Conservation (phyloP, 768 basidiomycete genomes). For the Tulasnella sp. region DNA sequence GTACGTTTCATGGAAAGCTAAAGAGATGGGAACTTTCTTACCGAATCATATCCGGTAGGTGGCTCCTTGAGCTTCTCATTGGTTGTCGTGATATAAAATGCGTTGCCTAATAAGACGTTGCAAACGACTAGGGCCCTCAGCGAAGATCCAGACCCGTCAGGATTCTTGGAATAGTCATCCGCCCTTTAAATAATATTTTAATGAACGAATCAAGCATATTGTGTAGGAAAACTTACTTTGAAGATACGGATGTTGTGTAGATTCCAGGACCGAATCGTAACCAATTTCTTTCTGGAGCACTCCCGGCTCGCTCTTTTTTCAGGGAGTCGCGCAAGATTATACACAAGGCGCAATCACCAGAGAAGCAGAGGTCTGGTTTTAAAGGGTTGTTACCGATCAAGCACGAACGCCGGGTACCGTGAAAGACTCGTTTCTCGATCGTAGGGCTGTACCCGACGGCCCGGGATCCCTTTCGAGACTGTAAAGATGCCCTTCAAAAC, state of each 20-base stretch:
- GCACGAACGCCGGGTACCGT: conserved; percentile 11
- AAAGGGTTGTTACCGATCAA: not conserved
- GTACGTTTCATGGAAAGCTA: no score
- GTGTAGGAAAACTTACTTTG: conserved; percentile 5
- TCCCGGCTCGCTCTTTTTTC: conserved; percentile 8
- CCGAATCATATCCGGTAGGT: conserved; percentile 15
- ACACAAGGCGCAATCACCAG: not conserved
- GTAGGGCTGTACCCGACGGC: not conserved
- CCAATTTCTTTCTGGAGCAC: conserved; percentile 5
- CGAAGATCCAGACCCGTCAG: not conserved
- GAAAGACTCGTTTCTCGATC: conserved; percentile 1
- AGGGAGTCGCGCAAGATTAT: conserved; percentile 12
- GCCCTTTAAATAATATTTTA: not conserved
- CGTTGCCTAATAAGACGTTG: not conserved
- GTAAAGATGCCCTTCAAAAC: not conserved
- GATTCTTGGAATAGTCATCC: conserved; percentile 10
- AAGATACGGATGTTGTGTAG: conserved; percentile 20
- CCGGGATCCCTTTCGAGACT: not conserved
- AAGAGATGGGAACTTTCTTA: not conserved
- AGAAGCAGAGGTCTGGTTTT: not conserved
- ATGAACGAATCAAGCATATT: not conserved
- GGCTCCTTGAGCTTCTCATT: not conserved
- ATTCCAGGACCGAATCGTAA: conserved; percentile 10
- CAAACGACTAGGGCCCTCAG: conserved; percentile 4
- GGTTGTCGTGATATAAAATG: not conserved